Conservation (phyloP, 768 basidiomycete species). For the Zangia roseola region DNA sequence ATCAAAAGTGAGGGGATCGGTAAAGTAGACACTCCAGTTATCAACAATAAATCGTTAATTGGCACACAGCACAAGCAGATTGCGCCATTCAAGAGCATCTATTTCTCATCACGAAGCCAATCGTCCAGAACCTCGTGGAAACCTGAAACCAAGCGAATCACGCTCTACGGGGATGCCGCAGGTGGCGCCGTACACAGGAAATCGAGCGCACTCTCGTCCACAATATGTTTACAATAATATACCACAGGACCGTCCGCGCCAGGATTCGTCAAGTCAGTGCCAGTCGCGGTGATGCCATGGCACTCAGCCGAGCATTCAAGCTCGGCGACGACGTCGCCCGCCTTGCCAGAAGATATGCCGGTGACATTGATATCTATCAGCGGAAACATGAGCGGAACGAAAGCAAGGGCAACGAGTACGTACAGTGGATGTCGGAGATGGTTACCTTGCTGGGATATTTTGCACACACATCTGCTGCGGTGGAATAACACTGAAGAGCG, state of each 20-base stretch:
- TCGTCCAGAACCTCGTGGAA: too few relatives aligned
- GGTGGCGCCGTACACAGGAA: conserved; percentile 24
- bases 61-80: too few relatives aligned
- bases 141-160: too few relatives aligned
- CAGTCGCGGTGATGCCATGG: conserved; percentile 37
- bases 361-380: conserved; percentile 37
- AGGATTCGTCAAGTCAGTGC: conserved; percentile 25
- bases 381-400: background rate
- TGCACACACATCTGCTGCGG: conserved; percentile 33
- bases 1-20: too few relatives aligned
- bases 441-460: conserved; percentile 36
- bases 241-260: conserved; percentile 28
- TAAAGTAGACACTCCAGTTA: too few relatives aligned
- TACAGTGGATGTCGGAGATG: conserved; percentile 45
- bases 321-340: conserved; percentile 39
- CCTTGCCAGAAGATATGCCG: conserved; percentile 42
- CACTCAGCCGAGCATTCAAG: conserved; percentile 42
- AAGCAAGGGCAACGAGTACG: conserved; percentile 7
- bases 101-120: too few relatives aligned
- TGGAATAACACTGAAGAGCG: conserved; percentile 36
- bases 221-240: conserved; percentile 39
- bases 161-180: too few relatives aligned
- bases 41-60: too few relatives aligned
- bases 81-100: too few relatives aligned
- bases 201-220: conserved; percentile 30